Evolutionary conservation across 495 filamentous ascomycete species (phyloP).

Genomic region (Hyaloscypha finlandica): DNA sequence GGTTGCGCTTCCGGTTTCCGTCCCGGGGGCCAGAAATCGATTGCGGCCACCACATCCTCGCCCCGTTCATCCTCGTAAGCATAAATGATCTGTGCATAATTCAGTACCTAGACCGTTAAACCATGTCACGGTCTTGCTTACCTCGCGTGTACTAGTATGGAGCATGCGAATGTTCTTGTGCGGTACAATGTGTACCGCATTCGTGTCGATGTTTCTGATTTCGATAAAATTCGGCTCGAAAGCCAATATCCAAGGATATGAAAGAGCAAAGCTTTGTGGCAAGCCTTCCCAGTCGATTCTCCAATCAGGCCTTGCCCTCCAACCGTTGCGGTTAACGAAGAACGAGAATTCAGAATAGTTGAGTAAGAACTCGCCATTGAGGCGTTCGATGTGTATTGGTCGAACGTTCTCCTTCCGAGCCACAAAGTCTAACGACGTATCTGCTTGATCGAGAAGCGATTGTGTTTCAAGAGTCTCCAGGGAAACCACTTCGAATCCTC

Average conservation of each 20-base stretch:
- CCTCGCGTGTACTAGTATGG: conserved; percentile 94
- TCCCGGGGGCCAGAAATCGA: conserved; percentile 82
- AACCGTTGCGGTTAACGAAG: conserved; percentile 98
- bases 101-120: conserved; percentile 26
- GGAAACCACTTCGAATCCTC: conserved; percentile 95
- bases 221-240: conserved; percentile 99
- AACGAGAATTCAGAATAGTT: conserved; percentile 99
- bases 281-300: conserved; percentile 95
- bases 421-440: conserved; percentile 97
- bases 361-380: conserved; percentile 94
- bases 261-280: conserved; percentile 87
- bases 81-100: conserved; percentile 73
- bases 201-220: conserved; percentile 90
- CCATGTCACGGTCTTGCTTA: conserved; percentile 43
- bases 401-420: conserved; percentile 88
- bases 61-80: conserved; percentile 97
- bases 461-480: conserved; percentile 97
- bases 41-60: conserved; percentile 88
- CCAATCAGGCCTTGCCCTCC: conserved; percentile 95
- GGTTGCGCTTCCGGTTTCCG: conserved; percentile 29
- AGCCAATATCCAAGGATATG: conserved; percentile 92
- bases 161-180: conserved; percentile 96
- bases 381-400: conserved; percentile 96
- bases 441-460: conserved; percentile 94
- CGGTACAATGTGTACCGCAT: conserved; percentile 90